These are phyloP conservation scores for Pyrus communis DNA, from an alignment of 306 rosid species.

Conservation along the genomic window DNA sequence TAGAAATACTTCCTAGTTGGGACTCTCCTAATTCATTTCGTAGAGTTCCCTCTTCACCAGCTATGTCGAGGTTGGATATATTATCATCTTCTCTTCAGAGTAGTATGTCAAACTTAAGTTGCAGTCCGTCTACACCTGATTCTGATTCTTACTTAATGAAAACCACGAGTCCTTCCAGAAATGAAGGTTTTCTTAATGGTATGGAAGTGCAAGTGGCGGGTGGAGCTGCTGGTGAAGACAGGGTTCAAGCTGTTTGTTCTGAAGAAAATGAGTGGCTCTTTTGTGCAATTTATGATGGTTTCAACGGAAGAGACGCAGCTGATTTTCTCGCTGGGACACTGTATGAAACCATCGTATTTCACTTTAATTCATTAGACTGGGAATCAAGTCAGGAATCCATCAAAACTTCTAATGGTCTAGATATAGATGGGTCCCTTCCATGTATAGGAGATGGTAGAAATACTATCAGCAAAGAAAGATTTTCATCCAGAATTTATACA, in stretches of 20 bases:
- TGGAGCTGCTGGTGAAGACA: constrained; percentile 99
- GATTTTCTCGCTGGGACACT: constrained; percentile 95
- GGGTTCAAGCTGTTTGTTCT: constrained; percentile 98
- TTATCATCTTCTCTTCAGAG: constrained; percentile 76
- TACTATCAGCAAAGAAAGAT: constrained; percentile 18
- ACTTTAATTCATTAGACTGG: constrained; percentile 53
- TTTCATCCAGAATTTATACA: constrained; percentile 12
- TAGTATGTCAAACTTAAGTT: constrained; percentile 71
- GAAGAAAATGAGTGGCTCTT: constrained; percentile 98
- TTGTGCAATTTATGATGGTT: constrained; percentile 95
- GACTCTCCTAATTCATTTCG: constrained; percentile 95
- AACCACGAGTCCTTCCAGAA: constrained; percentile 48
- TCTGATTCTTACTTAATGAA: constrained; percentile 53
- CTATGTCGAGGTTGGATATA: constrained; percentile 63
- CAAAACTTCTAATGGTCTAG: constrained; percentile 17
- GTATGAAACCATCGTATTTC: constrained; percentile 68
- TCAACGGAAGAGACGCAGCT: constrained; percentile 98
- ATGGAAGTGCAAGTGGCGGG: constrained; percentile 93
- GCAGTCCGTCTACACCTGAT: constrained; percentile 74
- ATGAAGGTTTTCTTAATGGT: constrained; percentile 69
- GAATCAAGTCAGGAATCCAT: constrained; percentile 40
- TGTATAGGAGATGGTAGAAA: constrained; percentile 20
- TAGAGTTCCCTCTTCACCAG: constrained; percentile 70
- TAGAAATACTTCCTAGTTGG: constrained; percentile 88
- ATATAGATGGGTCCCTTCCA: constrained; percentile 30